phyloP scores from a whole-genome alignment of 2,329 filamentous ascomycete genomes.

The Aspergillus flavus region DNA sequence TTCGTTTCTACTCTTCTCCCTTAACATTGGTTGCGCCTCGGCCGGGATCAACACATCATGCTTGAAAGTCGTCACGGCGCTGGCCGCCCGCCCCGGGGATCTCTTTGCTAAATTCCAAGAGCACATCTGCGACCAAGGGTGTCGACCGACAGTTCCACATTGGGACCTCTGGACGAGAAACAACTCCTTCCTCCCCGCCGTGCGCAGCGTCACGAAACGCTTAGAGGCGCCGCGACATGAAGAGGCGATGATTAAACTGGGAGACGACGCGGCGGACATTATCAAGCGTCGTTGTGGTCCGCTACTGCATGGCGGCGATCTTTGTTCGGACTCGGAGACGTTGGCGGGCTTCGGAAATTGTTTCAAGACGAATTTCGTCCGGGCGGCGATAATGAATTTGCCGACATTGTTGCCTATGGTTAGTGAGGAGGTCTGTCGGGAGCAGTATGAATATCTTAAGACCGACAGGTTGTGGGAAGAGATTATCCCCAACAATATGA shows the following conservation, averaged over 20 bases:
- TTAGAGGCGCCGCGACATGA: slow-evolving; percentile 34
- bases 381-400: slow-evolving; percentile 33
- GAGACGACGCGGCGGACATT: slow-evolving; percentile 37
- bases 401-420: slow-evolving; percentile 34
- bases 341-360: slow-evolving; percentile 38
- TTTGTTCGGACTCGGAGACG: slow-evolving; percentile 35
- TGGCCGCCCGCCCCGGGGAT: slow-evolving; percentile 33
- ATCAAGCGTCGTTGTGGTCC: slow-evolving; percentile 36
- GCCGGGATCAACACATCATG: slow-evolving; percentile 63
- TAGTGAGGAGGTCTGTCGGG: slow-evolving; percentile 32
- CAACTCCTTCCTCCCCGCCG: slow-evolving; percentile 38
- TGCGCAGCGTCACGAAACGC: slow-evolving; percentile 35
- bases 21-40: slow-evolving; percentile 20
- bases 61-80: slow-evolving; percentile 80
- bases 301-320: slow-evolving; percentile 32
- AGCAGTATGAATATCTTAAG: slow-evolving; percentile 34
- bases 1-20: neutral
- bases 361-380: slow-evolving; percentile 37
- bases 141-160: slow-evolving; percentile 37
- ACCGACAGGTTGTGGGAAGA: slow-evolving; percentile 36
- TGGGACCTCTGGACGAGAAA: slow-evolving; percentile 43
- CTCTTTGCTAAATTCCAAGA: slow-evolving; percentile 37
- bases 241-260: slow-evolving; percentile 34
- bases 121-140: slow-evolving; percentile 37
- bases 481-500: slow-evolving; percentile 38